phyloP scores from a whole-genome alignment of 371 early-diverging fungal genomes.

The Mortierella sp. region DNA sequence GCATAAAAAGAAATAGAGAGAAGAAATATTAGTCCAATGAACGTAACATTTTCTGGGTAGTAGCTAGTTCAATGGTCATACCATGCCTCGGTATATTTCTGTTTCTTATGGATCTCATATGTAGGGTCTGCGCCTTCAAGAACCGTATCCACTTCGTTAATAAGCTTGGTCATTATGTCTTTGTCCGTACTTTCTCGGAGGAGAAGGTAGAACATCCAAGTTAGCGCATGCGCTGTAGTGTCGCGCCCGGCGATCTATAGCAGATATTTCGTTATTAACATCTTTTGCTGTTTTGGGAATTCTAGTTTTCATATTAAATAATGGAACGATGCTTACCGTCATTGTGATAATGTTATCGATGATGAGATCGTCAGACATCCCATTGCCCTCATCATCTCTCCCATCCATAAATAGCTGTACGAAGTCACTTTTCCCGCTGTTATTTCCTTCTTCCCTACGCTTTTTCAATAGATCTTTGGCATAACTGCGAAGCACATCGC shows the following conservation, averaged over 20 bases:
- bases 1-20: not conserved
- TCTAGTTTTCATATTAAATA: not conserved
- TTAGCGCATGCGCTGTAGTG: slow-evolving; percentile 79
- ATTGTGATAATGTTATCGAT: slow-evolving; percentile 74
- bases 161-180: slow-evolving; percentile 10
- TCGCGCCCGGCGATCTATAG: slow-evolving; percentile 69
- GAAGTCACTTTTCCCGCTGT: slow-evolving; percentile 62
- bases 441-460: slow-evolving; percentile 18
- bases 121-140: slow-evolving; percentile 26
- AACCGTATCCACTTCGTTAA: slow-evolving; percentile 27
- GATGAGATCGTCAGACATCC: slow-evolving; percentile 61
- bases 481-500: not conserved
- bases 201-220: slow-evolving; percentile 74
- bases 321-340: slow-evolving; percentile 33
- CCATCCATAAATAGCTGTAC: slow-evolving; percentile 69
- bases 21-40: no score
- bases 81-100: slow-evolving; percentile 45
- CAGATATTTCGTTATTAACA: slow-evolving; percentile 66
- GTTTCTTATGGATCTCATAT: slow-evolving; percentile 32
- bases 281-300: not conserved
- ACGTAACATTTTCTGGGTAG: not conserved
- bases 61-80: slow-evolving; percentile 6
- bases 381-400: slow-evolving; percentile 61
- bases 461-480: slow-evolving; percentile 9
- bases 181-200: slow-evolving; percentile 12